These are phyloP conservation scores for Porphyrellus cyaneotinctus DNA, from an alignment of 768 basidiomycete genomes.

Conservation along the genomic window DNA sequence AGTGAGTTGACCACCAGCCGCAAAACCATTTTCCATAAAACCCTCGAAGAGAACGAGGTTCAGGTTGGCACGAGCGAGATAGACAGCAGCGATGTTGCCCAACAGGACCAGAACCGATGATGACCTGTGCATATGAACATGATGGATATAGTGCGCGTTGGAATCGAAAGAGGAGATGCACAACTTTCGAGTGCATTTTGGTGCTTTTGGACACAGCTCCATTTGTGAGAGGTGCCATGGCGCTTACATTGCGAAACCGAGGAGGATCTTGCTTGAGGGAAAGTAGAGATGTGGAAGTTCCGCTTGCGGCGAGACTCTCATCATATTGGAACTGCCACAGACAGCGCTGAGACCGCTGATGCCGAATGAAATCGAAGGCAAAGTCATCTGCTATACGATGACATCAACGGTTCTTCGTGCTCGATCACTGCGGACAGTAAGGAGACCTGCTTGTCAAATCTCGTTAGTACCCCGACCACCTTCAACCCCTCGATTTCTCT, in stretches of 20 bases:
- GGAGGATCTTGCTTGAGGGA: slow-evolving; percentile 12
- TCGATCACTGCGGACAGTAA: too few relatives aligned
- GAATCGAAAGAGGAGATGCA: slow-evolving; percentile 20
- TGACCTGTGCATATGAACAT: slow-evolving; percentile 48
- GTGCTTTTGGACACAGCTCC: slow-evolving; percentile 43
- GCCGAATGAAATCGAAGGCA: too few relatives aligned
- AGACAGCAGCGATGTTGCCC: slow-evolving; percentile 96
- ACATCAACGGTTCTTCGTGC: too few relatives aligned
- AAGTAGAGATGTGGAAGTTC: slow-evolving; percentile 13
- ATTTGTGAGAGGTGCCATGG: slow-evolving; percentile 48
- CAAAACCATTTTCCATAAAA: slow-evolving; percentile 98
- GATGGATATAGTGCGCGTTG: background rate
- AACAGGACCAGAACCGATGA: slow-evolving; percentile 91
- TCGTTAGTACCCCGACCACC: too few relatives aligned
- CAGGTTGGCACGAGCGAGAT: slow-evolving; percentile 95
- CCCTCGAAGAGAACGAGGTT: slow-evolving; percentile 95
- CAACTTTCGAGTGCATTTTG: slow-evolving; percentile 81
- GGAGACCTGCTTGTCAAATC: too few relatives aligned
- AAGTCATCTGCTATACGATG: too few relatives aligned
- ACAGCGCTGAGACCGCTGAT: too few relatives aligned
- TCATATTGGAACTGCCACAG: too few relatives aligned
- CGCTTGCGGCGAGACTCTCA: too few relatives aligned
- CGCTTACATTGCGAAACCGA: slow-evolving; percentile 22
- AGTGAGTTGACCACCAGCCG: slow-evolving; percentile 95
- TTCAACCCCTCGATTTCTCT: too few relatives aligned